phyloP scores from a whole-genome alignment of 2,329 filamentous ascomycete species.

The Exophiala spinifera region DNA sequence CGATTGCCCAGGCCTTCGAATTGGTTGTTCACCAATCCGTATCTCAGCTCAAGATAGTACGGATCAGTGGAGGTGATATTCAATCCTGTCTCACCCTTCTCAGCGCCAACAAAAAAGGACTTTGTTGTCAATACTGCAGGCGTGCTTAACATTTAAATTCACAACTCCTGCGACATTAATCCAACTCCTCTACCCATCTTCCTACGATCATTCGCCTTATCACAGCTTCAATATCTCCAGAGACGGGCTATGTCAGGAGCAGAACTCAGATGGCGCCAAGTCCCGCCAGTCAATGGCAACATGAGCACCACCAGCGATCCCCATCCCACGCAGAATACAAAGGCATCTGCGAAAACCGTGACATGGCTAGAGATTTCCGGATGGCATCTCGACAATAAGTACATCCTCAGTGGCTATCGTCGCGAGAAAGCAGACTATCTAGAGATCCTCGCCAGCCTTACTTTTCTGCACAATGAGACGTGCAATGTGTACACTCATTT shows the following conservation, averaged over 20 bases:
- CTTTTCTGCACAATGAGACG: conserved; percentile 27
- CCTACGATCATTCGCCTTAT: too few species aligned
- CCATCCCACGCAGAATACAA: not conserved
- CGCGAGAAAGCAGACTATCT: conserved; percentile 22
- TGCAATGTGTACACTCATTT: conserved; percentile 28
- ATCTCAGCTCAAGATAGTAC: too few species aligned
- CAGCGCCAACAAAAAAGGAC: too few species aligned
- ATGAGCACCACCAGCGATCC: not conserved
- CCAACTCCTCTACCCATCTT: too few species aligned
- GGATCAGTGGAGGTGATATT: too few species aligned
- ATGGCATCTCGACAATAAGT: conserved; percentile 24
- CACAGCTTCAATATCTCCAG: not conserved
- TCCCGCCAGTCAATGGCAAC: conserved; percentile 2
- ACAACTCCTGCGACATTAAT: too few species aligned
- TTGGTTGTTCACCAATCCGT: too few species aligned
- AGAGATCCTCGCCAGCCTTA: conserved; percentile 24
- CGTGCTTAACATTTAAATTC: too few species aligned
- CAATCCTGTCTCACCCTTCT: too few species aligned
- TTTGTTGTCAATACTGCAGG: too few species aligned
- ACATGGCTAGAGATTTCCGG: conserved; percentile 18
- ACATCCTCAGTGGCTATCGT: conserved; percentile 26
- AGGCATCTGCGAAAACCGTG: not conserved
- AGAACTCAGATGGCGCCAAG: conserved; percentile 7
- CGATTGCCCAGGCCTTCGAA: too few species aligned
- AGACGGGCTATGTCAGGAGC: conserved; percentile 4